Evolutionary conservation across 2,329 filamentous ascomycete species (phyloP).

Genomic region (Plectosphaerella cucumerina): DNA sequence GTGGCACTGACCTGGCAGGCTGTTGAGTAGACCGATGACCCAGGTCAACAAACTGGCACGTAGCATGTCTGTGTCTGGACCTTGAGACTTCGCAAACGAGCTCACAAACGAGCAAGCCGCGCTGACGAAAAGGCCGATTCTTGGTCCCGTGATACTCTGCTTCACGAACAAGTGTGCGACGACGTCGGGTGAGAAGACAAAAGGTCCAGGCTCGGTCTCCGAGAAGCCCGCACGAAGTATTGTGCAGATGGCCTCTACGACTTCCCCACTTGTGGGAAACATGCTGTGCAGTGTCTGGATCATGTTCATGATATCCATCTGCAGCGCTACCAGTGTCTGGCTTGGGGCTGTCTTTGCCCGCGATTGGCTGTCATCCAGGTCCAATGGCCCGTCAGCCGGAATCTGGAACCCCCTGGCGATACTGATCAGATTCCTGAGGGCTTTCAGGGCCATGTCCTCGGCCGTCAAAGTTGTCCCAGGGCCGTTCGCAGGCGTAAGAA

Average conservation of each 20-base stretch:
- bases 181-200: constrained; percentile 65
- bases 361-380: constrained; percentile 53
- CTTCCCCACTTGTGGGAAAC: constrained; percentile 59
- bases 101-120: constrained; percentile 68
- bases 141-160: constrained; percentile 55
- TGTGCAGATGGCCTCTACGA: constrained; percentile 67
- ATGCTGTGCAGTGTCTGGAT: constrained; percentile 42
- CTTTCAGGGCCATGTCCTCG: constrained; percentile 46
- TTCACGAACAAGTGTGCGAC: constrained; percentile 64
- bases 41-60: constrained; percentile 54
- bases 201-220: constrained; percentile 69
- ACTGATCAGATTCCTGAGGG: constrained; percentile 63
- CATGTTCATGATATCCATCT: constrained; percentile 42
- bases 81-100: constrained; percentile 45
- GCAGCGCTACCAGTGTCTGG: constrained; percentile 28
- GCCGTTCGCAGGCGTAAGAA: too few relatives aligned
- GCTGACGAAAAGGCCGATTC: constrained; percentile 65
- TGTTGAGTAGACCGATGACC: constrained; percentile 57
- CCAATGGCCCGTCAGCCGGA: constrained; percentile 61
- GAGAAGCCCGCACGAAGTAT: constrained; percentile 72
- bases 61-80: constrained; percentile 39
- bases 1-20: constrained; percentile 49
- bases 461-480: constrained; percentile 20
- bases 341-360: constrained; percentile 6
- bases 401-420: constrained; percentile 71